Percentiles rank a stretch among this genome's conserved stretches.
Evolutionary conservation across 495 filamentous ascomycete genomes (phyloP).

Genomic region (Gamarada debralockiae): DNA sequence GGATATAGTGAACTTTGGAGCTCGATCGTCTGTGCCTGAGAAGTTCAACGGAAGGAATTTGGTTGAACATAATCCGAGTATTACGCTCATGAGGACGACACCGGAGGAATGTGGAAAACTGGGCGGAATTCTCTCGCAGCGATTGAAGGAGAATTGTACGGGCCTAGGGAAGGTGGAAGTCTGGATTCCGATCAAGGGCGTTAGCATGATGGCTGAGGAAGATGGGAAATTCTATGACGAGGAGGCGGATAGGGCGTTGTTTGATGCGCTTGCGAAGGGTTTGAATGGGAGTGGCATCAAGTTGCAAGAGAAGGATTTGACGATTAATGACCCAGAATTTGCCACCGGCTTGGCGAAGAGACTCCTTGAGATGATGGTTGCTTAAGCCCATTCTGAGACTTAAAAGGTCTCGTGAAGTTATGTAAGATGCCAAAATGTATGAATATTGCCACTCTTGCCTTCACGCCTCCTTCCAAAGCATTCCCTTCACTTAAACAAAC

Average conservation of each 20-base stretch:
- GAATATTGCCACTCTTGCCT: no score
- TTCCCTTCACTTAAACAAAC: no score
- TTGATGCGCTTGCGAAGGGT: constrained; percentile 37
- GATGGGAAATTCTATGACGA: constrained; percentile 34
- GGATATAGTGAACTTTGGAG: constrained; percentile 70
- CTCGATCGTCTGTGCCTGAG: constrained; percentile 47
- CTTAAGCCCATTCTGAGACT: no score
- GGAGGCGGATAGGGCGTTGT: constrained; percentile 34
- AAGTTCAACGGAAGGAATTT: constrained; percentile 41
- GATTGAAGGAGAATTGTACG: constrained; percentile 36
- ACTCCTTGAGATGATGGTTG: background rate
- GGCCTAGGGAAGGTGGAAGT: constrained; percentile 42
- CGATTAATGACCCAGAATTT: constrained; percentile 38
- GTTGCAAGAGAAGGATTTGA: constrained; percentile 33
- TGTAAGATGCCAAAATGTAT: no score
- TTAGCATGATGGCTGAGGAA: constrained; percentile 32
- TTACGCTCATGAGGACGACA: constrained; percentile 61
- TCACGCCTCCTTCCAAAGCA: no score
- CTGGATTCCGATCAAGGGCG: constrained; percentile 50
- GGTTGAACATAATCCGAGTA: constrained; percentile 59
- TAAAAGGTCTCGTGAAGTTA: no score
- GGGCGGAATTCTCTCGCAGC: constrained; percentile 47
- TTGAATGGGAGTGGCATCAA: constrained; percentile 28
- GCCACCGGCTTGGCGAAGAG: constrained; percentile 36
- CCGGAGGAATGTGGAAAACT: constrained; percentile 48